Conservation (phyloP, 1,284 basidiomycete genomes). For the Chondrostereum purpureum region DNA sequence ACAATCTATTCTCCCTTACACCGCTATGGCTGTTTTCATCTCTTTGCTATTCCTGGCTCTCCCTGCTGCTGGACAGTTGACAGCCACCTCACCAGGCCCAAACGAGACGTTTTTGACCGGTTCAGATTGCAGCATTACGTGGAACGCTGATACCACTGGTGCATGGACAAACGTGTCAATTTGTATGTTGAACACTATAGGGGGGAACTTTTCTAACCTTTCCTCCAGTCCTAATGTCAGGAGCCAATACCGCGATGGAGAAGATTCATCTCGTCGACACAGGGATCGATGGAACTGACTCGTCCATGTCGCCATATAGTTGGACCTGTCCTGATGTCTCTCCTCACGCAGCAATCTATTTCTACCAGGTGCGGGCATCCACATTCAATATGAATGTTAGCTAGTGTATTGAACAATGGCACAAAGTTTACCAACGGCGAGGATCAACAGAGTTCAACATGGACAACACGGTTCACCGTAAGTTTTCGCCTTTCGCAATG, state of each 20-base stretch:
- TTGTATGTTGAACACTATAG: constrained; percentile 17
- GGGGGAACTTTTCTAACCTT: background rate
- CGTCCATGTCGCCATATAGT: constrained; percentile 30
- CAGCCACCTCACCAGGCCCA: constrained; percentile 29
- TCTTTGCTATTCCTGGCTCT: too few relatives aligned
- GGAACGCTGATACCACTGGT: constrained; percentile 13
- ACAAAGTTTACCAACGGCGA: constrained; percentile 27
- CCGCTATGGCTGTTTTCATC: too few relatives aligned
- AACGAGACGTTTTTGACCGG: constrained; percentile 27
- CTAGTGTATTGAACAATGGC: background rate
- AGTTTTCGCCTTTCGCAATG: background rate
- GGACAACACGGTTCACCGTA: constrained; percentile 76
- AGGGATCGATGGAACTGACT: constrained; percentile 29
- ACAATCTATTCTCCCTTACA: too few relatives aligned
- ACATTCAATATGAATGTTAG: constrained; percentile 15
- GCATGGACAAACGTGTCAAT: constrained; percentile 33
- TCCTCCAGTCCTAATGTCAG: constrained; percentile 31
- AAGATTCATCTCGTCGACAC: constrained; percentile 23
- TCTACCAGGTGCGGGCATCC: constrained; percentile 66
- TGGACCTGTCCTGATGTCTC: constrained; percentile 64
- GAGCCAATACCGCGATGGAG: constrained; percentile 31
- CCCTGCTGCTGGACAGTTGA: constrained; percentile 12
- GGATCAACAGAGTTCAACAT: constrained; percentile 28
- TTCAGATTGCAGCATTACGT: constrained; percentile 14
- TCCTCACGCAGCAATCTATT: constrained; percentile 70